A percentile compares a stretch with the other conserved stretches of the same genome.
Conservation (phyloP, 208 protist species). For the Herpetomonas samuelpessoai region DNA sequence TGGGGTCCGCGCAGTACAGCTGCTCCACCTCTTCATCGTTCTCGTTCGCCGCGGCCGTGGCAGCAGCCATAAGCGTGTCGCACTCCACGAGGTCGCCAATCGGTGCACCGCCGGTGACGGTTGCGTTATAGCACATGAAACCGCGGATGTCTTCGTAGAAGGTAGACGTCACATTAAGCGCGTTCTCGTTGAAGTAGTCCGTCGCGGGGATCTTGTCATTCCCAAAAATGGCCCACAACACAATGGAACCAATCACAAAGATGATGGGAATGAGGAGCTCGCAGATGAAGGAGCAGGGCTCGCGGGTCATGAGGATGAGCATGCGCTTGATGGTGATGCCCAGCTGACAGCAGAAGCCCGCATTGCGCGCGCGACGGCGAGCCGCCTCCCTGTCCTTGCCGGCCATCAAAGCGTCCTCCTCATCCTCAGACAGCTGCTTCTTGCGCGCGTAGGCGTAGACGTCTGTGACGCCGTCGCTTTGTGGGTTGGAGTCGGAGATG, state of each 20-base stretch:
- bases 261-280: slow-evolving; percentile 73
- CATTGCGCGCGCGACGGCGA: slow-evolving; percentile 5
- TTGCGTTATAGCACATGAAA: slow-evolving; percentile 35
- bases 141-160: slow-evolving; percentile 8
- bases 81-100: slow-evolving; percentile 8
- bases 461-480: neutral
- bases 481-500: neutral
- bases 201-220: slow-evolving; percentile 9
- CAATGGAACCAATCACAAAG: slow-evolving; percentile 42
- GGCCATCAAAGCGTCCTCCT: slow-evolving; percentile 3
- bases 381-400: neutral
- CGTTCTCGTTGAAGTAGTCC: slow-evolving; percentile 27
- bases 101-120: slow-evolving; percentile 1
- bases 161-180: slow-evolving; percentile 1
- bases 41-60: slow-evolving; percentile 1
- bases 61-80: slow-evolving; percentile 3
- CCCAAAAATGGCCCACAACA: slow-evolving; percentile 51
- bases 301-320: slow-evolving; percentile 34
- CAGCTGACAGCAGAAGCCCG: slow-evolving; percentile 50
- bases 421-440: slow-evolving; percentile 5
- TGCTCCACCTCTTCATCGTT: neutral
- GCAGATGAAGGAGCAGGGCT: slow-evolving; percentile 26
- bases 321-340: slow-evolving; percentile 43
- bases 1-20: slow-evolving; percentile 13
- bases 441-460: neutral